Base-by-base conservation (phyloP, 78 protist genomes). In the Dictyostelium citrinum region DNA sequence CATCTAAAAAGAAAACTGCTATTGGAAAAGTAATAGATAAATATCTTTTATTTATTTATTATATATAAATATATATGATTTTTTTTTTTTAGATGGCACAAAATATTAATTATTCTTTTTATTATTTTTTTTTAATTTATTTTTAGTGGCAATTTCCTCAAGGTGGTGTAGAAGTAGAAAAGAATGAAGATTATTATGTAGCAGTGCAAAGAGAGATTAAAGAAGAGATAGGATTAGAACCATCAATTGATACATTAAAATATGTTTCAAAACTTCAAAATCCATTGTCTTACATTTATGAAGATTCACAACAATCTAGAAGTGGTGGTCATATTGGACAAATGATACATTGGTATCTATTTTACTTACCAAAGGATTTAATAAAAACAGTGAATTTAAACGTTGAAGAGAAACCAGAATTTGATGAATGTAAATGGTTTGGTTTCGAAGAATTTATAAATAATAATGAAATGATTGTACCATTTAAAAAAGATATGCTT, bases 131-230 rank as follows among this genome's bases (percentile, higher is more conserved):
- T 14, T 55, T 5, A 17, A 17, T 17, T 20, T 55, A 16, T 16
- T 55, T 17, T 20, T 20, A 86, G 84, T 86, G 84, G 83, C 92
- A 86, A 45, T 64, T 75, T 29, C 84, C 84, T 29, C 92, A 86
- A 60, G 92, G 92, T 20, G 92, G 92, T 12, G 84, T 83, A 16
- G 37, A 81, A n/a, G 64, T 76, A 7, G 90, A 83, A 33, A 43
- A 58, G 27, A 43, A 45, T 64, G 92, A 86, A 39, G 92, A 86
- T 58, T 31, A 64, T 29, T 77, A 86, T 45, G 67, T 17, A 27
- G 92, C 92, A 45, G 84, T 86, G 3, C 14, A 60, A 60, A 86
- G 92, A 77, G 92, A 86, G 31, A 45, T 86, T 12, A 86, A 86
- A 61, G 92, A 86, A 31, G 92, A 86, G 17, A 37, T 86, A 43